phyloP scores from a whole-genome alignment of 345 rosid species.

The Brassica nigra region DNA sequence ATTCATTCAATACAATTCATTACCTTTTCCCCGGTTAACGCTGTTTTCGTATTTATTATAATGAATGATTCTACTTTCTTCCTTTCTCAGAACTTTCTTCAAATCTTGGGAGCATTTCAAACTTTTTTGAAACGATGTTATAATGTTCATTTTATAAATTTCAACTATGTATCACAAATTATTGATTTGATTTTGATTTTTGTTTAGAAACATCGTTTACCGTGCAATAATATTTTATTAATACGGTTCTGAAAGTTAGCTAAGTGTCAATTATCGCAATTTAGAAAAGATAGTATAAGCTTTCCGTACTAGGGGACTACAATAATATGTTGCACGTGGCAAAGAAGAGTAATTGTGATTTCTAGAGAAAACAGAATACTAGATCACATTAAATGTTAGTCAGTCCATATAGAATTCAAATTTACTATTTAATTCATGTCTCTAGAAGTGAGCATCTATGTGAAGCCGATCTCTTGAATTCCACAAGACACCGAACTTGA shows the following conservation, averaged over 20 bases:
- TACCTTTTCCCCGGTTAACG: conserved; percentile 22
- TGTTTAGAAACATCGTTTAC: neutral
- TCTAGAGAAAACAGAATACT: conserved; percentile 21
- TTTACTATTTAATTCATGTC: conserved; percentile 12
- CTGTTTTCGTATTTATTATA: conserved; percentile 32
- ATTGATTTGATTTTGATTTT: conserved; percentile 11
- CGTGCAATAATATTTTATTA: conserved; percentile 13
- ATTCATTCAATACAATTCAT: conserved; percentile 39
- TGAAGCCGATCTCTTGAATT: neutral
- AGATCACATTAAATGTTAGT: neutral
- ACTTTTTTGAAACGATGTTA: neutral
- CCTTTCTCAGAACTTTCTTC: conserved; percentile 26
- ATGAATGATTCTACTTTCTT: conserved; percentile 12
- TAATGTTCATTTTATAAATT: neutral
- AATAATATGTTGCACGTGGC: conserved; percentile 37
- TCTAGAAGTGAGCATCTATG: neutral
- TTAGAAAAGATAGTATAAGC: conserved; percentile 26
- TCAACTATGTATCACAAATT: neutral
- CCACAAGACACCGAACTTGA: neutral
- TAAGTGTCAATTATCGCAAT: conserved; percentile 23
- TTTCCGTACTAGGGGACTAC: conserved; percentile 40
- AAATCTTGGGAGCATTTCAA: neutral
- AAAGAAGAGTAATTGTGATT: conserved; percentile 6
- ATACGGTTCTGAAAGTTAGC: conserved; percentile 27
- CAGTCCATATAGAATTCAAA: neutral